These are phyloP conservation scores for Curvularia sp. DNA, from an alignment of 2,329 filamentous ascomycete species.

Conservation along the genomic window DNA sequence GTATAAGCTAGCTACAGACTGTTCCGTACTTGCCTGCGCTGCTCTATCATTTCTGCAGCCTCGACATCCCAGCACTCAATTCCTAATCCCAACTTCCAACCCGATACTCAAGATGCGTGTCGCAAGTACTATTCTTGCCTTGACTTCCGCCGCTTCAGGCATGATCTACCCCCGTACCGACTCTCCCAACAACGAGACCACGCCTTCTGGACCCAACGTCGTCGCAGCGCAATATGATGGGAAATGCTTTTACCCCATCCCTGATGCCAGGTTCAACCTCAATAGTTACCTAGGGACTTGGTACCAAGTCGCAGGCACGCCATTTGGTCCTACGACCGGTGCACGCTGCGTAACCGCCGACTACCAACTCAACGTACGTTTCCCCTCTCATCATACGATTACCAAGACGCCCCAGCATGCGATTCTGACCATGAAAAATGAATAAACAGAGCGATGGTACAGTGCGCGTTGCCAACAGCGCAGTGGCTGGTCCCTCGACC, in stretches of 20 bases:
- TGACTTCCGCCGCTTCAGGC: constrained; percentile 28
- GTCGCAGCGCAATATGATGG: constrained; percentile 36
- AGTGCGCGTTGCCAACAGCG: constrained; percentile 35
- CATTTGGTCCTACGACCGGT: constrained; percentile 37
- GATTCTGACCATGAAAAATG: neutral
- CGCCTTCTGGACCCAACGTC: constrained; percentile 21
- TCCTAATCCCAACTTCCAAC: neutral
- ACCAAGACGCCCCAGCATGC: neutral
- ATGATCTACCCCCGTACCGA: constrained; percentile 23
- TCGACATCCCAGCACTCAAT: neutral
- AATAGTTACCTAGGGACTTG: constrained; percentile 39
- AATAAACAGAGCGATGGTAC: constrained; percentile 30
- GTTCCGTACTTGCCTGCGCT: neutral
- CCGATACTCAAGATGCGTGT: constrained; percentile 26
- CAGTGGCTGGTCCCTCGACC: constrained; percentile 21
- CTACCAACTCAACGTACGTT: constrained; percentile 34
- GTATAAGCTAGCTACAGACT: neutral
- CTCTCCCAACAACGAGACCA: constrained; percentile 18
- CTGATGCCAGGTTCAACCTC: constrained; percentile 36
- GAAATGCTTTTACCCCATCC: constrained; percentile 39
- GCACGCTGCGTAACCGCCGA: constrained; percentile 36
- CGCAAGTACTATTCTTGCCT: constrained; percentile 22
- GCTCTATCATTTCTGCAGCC: neutral
- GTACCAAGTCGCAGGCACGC: constrained; percentile 44
- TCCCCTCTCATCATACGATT: neutral